A percentile compares a stretch with the other conserved stretches of the same genome.
phyloP scores from a whole-genome alignment of 768 basidiomycete species.

The Mycena chlorophos region DNA sequence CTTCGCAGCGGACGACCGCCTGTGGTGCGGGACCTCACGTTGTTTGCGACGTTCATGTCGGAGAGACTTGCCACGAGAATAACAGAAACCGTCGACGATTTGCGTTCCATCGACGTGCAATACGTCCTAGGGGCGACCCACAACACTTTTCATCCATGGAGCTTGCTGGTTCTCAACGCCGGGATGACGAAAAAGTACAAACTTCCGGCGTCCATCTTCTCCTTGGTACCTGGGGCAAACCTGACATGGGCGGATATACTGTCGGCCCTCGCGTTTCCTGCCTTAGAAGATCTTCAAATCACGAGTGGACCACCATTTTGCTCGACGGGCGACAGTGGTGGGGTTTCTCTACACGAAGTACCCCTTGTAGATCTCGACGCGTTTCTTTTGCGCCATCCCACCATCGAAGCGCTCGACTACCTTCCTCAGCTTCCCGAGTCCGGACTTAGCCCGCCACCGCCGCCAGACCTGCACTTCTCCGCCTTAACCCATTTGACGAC shows the following conservation, averaged over 20 bases:
- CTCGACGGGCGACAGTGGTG: neutral
- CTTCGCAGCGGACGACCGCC: neutral
- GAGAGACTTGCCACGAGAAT: neutral
- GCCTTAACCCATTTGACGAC: slow-evolving; percentile 8
- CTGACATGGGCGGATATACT: slow-evolving; percentile 4
- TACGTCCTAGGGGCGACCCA: neutral
- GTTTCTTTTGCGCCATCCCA: slow-evolving; percentile 9
- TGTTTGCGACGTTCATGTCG: neutral
- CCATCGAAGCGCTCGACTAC: slow-evolving; percentile 8
- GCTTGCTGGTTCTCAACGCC: slow-evolving; percentile 5
- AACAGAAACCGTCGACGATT: neutral
- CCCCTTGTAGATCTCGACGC: neutral
- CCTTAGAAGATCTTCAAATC: neutral
- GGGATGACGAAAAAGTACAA: neutral
- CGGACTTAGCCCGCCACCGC: too few relatives aligned
- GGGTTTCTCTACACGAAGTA: neutral
- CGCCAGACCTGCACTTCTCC: neutral
- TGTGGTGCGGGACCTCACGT: neutral
- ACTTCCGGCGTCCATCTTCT: neutral
- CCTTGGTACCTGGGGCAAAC: neutral
- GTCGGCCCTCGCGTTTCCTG: neutral
- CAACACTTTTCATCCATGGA: neutral
- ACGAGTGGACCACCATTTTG: neutral
- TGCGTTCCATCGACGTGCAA: neutral
- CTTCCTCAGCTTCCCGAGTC: neutral